Evolutionary conservation across 345 rosid species (phyloP), one percentile per base, ranked within the genome.

Genomic region (Populus deltoides): DNA sequence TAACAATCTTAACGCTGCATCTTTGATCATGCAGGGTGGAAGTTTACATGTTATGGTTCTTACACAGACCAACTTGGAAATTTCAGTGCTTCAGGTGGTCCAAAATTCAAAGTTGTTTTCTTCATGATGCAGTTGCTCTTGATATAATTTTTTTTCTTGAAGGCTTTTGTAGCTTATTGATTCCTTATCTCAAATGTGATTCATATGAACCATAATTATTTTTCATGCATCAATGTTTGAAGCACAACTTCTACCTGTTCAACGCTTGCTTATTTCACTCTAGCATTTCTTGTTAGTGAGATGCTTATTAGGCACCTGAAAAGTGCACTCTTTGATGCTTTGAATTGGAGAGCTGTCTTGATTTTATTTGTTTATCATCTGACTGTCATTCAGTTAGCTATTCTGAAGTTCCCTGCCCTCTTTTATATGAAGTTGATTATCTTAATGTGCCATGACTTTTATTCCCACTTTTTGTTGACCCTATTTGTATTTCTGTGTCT

Each of bases 81-180:
- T 90, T 80, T 72, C 85, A 13, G 93, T 89, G 85, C 92, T 86
- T 81, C 94, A 92, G 98, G 98, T 94, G 84, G 83, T 83, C 61
- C 61, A 77, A 63, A 74, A 35, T 62, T 79, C 70, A 59, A 29
- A 70, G 31, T 75, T 61, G 15, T 25, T 84, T 62, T 71, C 38
- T 66, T 66, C 61, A 41, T 73, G 24, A 33, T 82, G 62, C 55
- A 63, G 31, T 62, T 82, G n/a, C 36, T 20, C 55, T 68, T 75
- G 16, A 16, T 27, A 29, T 45, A 16, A 31, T 47, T 63, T 76
- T 77, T 33, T 67, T 67, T 33, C 70, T 67, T 17, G 11, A 67
- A 16, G 39, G 45, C 43, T 67, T 71, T 71, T 71, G 17, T 63
- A 63, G 38, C 27, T 31, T 76, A 49, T 72, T 47, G 29, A 16